Base-by-base conservation (phyloP, 169 alveolate species). In the Plasmodium ovale region DNA sequence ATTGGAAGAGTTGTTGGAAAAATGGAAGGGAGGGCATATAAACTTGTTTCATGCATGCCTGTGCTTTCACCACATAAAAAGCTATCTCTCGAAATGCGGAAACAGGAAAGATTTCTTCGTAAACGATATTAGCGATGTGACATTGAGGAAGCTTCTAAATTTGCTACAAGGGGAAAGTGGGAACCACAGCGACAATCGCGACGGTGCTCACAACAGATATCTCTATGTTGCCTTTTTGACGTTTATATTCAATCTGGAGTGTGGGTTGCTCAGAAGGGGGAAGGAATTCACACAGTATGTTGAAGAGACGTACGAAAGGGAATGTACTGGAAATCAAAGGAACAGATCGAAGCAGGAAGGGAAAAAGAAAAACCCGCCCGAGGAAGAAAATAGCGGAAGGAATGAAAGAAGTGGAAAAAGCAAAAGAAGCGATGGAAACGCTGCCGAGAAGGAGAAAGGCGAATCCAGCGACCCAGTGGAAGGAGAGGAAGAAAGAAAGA, bases 11-110 rank as follows among this genome's bases (percentile, higher is more conserved):
- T 19, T 79, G 7, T 70, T 79, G 47, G 49, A 51, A 53, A 79
- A 79, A 37, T 79, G 89, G 89, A 47, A 54, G 59, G 71, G 47
- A 44, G 51, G 65, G 49, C 44, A 56, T 39, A 64, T 79, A 64
- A 79, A 64, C 44, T 65, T 79, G 19, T 33, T 12, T 6, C 47
- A 44, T 27, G 70, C 53, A 23, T 79, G 89, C 16, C 27, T 64
- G n/a, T 64, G 69, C 59, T 35, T 79, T 27, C 49, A 79, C 4
- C 44, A 49, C 16, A 3, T 79, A 42, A 79, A 79, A 64, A 54
- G 65, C 16, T 16, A 39, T 29, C 23, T 65, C 35, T 9, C n/a
- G 58, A 29, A 19, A 23, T 16, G 42, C n/a, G 53, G 44, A 4
- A 47, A 65, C 10, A 51, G 64, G 58, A 79, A 42, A 14, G 70